phyloP scores from a whole-genome alignment of 108 stramenopile genomes.

The Pseudonitzschia delicatissima region DNA sequence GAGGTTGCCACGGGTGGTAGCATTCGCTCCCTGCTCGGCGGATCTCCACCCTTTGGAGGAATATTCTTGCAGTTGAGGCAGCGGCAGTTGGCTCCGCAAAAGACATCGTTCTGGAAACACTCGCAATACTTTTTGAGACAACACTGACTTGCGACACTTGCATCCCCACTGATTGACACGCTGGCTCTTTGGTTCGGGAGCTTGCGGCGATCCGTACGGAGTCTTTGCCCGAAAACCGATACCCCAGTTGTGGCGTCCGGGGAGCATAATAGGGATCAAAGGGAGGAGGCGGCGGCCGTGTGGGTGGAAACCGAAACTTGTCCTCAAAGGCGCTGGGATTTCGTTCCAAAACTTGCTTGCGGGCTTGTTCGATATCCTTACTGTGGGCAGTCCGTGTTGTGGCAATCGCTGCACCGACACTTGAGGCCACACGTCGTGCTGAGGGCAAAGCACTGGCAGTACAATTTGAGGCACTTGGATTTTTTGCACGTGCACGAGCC shows the following conservation, averaged over 20 bases:
- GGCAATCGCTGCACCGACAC: constrained; percentile 73
- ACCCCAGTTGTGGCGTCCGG: constrained; percentile 13
- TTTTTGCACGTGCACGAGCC: constrained; percentile 18
- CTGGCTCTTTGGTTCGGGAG: background rate
- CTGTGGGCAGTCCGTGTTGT: constrained; percentile 57
- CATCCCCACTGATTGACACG: constrained; percentile 67
- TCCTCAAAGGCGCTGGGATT: constrained; percentile 75
- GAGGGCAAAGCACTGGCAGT: constrained; percentile 87
- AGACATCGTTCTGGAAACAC: constrained; percentile 77
- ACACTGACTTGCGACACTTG: constrained; percentile 87
- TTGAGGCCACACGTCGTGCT: constrained; percentile 53
- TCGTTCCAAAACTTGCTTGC: constrained; percentile 55
- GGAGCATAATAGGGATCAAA: constrained; percentile 15
- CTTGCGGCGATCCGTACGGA: background rate
- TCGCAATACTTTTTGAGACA: constrained; percentile 96
- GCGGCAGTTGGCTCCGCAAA: constrained; percentile 80
- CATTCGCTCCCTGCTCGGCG: background rate
- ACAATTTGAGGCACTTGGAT: constrained; percentile 77
- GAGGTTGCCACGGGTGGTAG: background rate
- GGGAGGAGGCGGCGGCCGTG: background rate
- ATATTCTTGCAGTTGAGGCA: constrained; percentile 46
- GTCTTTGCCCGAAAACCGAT: background rate
- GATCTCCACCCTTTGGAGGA: background rate
- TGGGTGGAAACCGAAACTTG: constrained; percentile 43
- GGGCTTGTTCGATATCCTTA: constrained; percentile 47